Evolutionary conservation across 1,284 basidiomycete species (phyloP), one percentile per base, ranked within the genome.

Genomic region (Irpex rosettiformis): DNA sequence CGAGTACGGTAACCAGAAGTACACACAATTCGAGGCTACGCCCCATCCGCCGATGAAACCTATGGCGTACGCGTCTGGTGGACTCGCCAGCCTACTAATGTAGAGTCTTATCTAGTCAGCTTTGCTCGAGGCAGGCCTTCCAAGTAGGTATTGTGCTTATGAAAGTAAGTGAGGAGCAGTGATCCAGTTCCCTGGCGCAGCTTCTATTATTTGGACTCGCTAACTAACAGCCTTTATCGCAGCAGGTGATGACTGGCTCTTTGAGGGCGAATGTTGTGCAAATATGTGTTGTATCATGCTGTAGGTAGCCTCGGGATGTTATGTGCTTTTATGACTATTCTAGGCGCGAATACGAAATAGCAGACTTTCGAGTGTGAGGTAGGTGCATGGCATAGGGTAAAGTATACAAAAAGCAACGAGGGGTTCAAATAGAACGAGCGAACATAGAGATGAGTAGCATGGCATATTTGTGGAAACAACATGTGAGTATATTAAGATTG

Each of bases 41-140:
- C 88, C 90, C 27, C 94, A 97, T 75, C 94, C 94, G 21, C 86
- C 91, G 54, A 79, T 96, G 79, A 91, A 87, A 70, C 94, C 94
- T 7, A 97, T 97, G 94, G 94, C 94, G 1, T 97, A 96, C 69
- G 82, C 80, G 5, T 80, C 79, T 60, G 81, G 83, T 25, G 86
- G 88, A 4, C 71, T 91, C 53, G 79, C 81, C 21, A 83, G 73
- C 65, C 68, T 91, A 72, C 79, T 91, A 75, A 84, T 43, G 54
- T 61, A 52, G 53, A 33, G 16, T 27, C 11, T 7, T 3, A 28
- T 8, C 10, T 3, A 10, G 7, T 3, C 3, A 51, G 27, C 16
- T 45, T 8, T 43, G 37, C n/a, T 42, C 22, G 37, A 7, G 8
- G n/a, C 21, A n/a, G n/a, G n/a, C n/a, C n/a, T n/a, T n/a, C n/a